These are phyloP conservation scores for Decorospora gaudefroyi DNA, from an alignment of 2,329 filamentous ascomycete genomes.

Conservation along the genomic window DNA sequence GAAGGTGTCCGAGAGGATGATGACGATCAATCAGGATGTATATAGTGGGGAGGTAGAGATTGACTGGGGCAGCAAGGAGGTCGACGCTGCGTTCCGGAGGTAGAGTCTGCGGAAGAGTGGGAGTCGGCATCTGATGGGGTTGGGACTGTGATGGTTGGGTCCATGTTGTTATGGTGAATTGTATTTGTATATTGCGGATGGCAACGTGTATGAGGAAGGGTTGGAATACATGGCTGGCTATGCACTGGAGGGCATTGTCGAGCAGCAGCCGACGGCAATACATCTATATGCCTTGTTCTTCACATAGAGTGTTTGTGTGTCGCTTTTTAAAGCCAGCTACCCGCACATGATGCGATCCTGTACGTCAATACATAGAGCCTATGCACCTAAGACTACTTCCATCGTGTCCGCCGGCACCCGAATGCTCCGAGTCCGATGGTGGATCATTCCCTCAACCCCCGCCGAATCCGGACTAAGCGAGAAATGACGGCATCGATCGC, in stretches of 20 bases:
- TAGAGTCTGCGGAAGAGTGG: conserved; percentile 27
- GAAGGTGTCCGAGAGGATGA: conserved; percentile 56
- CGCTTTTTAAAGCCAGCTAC: too few relatives aligned
- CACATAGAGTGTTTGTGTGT: too few relatives aligned
- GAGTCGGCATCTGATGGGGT: conserved; percentile 16
- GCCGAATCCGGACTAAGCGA: conserved; percentile 8
- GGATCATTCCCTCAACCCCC: not conserved
- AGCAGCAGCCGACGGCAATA: not conserved
- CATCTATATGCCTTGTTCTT: not conserved
- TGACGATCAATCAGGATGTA: conserved; percentile 50
- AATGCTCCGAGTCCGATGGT: conserved; percentile 2
- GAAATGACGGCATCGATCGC: conserved; percentile 39
- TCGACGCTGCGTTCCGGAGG: conserved; percentile 38
- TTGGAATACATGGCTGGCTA: conserved; percentile 1
- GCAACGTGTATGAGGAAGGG: not conserved
- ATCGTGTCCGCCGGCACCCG: conserved; percentile 8
- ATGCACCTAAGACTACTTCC: conserved; percentile 3
- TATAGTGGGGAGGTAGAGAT: conserved; percentile 55
- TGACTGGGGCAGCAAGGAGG: conserved; percentile 42
- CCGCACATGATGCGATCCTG: not conserved
- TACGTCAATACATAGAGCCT: not conserved
- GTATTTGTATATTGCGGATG: conserved; percentile 7
- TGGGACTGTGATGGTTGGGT: conserved; percentile 7
- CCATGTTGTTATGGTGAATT: conserved; percentile 2
- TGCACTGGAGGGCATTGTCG: conserved; percentile 9